Percentiles rank a stretch among this genome's conserved stretches.
phyloP scores from a whole-genome alignment of 163 green algal species.

The Trebouxia gelatinosa region DNA sequence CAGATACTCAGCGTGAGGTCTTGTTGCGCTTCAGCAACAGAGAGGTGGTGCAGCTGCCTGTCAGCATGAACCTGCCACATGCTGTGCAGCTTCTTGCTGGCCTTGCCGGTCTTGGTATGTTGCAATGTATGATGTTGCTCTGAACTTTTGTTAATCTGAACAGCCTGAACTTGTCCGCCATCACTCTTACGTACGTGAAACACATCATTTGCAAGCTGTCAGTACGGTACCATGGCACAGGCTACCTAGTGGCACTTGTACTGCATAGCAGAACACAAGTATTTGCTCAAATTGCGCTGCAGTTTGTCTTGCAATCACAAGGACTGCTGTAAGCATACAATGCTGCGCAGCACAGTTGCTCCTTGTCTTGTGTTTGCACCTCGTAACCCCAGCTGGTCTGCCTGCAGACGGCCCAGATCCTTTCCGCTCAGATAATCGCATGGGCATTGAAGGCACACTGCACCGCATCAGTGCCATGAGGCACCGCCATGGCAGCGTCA shows the following conservation, averaged over 20 bases:
- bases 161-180: too few relatives aligned
- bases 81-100: neutral
- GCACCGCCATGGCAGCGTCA: neutral
- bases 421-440: slow-evolving; percentile 32
- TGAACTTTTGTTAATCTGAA: too few relatives aligned
- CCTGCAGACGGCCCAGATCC: neutral
- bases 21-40: neutral
- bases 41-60: neutral
- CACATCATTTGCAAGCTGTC: too few relatives aligned
- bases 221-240: too few relatives aligned
- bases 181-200: too few relatives aligned
- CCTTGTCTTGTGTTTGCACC: too few relatives aligned
- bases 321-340: neutral
- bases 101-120: neutral
- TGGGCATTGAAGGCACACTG: slow-evolving; percentile 31
- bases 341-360: too few relatives aligned
- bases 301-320: neutral
- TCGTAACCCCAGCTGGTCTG: too few relatives aligned
- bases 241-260: too few relatives aligned
- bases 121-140: neutral
- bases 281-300: neutral
- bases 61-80: neutral
- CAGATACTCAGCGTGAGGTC: neutral
- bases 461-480: slow-evolving; percentile 31
- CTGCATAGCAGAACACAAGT: neutral